phyloP scores from a whole-genome alignment of 2,329 filamentous ascomycete species.

The Colletotrichum sp. region DNA sequence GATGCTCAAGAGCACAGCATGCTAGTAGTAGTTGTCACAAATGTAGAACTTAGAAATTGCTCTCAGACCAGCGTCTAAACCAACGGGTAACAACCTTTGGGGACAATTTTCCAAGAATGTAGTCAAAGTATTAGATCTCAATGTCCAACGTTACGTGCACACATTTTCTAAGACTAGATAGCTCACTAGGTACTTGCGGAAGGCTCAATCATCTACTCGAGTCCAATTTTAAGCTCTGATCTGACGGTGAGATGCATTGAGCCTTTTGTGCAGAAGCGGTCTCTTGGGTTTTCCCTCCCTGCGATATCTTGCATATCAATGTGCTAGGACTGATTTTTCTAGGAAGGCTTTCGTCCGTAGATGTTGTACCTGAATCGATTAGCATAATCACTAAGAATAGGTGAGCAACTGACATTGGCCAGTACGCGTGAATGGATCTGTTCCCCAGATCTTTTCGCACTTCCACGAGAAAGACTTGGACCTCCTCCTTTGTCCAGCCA shows the following conservation, averaged over 20 bases:
- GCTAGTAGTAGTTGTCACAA: neutral
- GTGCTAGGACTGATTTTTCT: neutral
- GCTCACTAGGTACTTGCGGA: neutral
- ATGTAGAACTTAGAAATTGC: neutral
- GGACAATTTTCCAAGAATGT: neutral
- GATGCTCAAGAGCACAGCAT: fast-evolving
- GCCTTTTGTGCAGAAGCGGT: neutral
- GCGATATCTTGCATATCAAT: neutral
- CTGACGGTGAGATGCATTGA: neutral
- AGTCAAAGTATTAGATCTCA: neutral
- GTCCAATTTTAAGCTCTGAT: neutral
- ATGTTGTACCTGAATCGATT: neutral
- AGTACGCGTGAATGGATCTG: conserved; percentile 34
- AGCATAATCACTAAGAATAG: neutral
- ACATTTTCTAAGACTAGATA: neutral
- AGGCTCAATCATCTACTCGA: neutral
- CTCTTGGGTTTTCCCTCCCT: too few relatives aligned
- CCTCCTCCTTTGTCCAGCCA: conserved; percentile 32
- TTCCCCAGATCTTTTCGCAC: conserved; percentile 32
- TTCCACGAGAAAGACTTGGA: conserved; percentile 32
- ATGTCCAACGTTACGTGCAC: neutral
- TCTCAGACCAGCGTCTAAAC: neutral
- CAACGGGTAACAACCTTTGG: neutral
- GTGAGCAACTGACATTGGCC: conserved; percentile 27
- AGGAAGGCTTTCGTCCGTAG: neutral